phyloP scores from a whole-genome alignment of 108 stramenopile species.

The Cyclotella atomus region DNA sequence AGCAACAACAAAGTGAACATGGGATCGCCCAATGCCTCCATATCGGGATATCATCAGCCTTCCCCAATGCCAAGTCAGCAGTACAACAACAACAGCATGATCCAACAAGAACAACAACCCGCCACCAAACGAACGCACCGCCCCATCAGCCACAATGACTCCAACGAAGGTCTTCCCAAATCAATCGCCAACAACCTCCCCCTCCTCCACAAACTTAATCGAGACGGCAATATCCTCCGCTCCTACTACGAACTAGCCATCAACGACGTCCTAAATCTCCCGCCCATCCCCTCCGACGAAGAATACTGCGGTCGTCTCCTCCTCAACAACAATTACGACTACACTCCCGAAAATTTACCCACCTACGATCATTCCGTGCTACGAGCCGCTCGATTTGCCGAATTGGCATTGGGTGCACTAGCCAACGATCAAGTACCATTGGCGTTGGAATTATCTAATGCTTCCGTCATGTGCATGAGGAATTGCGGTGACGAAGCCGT shows the following conservation, averaged over 20 bases:
- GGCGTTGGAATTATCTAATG: constrained; percentile 85
- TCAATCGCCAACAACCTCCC: constrained; percentile 64
- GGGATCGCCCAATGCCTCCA: too few species aligned
- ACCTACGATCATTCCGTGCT: constrained; percentile 69
- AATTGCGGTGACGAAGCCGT: constrained; percentile 59
- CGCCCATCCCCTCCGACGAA: constrained; percentile 75
- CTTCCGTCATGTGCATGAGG: constrained; percentile 78
- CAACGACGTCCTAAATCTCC: constrained; percentile 75
- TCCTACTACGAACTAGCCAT: constrained; percentile 72
- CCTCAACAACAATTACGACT: constrained; percentile 27
- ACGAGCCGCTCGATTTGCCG: constrained; percentile 79
- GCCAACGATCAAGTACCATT: constrained; percentile 76
- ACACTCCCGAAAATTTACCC: constrained; percentile 57
- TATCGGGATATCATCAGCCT: neutral
- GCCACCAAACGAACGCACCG: constrained; percentile 19
- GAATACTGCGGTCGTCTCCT: constrained; percentile 61
- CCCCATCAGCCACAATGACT: neutral
- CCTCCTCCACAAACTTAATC: constrained; percentile 63
- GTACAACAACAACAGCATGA: constrained; percentile 26
- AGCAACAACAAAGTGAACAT: too few species aligned
- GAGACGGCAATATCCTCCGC: constrained; percentile 72
- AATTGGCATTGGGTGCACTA: constrained; percentile 81
- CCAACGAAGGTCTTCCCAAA: constrained; percentile 47
- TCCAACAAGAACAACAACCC: too few species aligned
- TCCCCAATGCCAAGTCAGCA: neutral